These are phyloP conservation scores for Cladosporium velox DNA, from an alignment of 2,329 filamentous ascomycete genomes.

Conservation along the genomic window DNA sequence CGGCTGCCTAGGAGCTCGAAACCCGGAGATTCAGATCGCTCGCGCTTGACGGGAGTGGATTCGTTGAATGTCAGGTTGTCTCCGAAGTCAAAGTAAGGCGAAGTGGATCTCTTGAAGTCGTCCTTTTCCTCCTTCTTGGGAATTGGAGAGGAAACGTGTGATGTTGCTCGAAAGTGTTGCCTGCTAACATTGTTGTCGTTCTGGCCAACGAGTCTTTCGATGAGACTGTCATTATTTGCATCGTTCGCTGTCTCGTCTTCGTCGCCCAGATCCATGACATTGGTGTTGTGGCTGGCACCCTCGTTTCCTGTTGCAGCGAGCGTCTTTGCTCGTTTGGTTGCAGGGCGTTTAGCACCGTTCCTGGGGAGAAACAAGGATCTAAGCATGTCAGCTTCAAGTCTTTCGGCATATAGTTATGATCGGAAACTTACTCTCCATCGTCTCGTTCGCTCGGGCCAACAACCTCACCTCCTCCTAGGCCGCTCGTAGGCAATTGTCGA, in stretches of 20 bases:
- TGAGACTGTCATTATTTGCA: neutral
- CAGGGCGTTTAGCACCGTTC: neutral
- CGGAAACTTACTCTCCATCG: neutral
- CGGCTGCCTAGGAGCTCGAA: neutral
- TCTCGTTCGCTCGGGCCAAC: neutral
- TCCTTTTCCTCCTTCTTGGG: neutral
- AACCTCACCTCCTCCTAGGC: neutral
- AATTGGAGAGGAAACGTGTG: neutral
- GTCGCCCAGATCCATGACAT: neutral
- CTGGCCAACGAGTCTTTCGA: neutral
- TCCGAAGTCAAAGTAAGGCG: neutral
- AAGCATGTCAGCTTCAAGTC: neutral
- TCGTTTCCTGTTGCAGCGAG: neutral
- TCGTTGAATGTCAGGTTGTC: neutral
- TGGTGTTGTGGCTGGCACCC: neutral
- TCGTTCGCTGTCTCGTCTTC: neutral
- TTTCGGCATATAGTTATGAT: neutral
- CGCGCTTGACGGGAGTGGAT: neutral
- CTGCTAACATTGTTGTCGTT: neutral
- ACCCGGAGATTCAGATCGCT: neutral
- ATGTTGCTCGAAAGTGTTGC: neutral
- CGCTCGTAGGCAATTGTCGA: neutral
- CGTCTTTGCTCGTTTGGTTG: neutral
- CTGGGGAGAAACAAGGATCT: neutral
- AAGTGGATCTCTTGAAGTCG: neutral